A percentile compares a stretch with the other conserved stretches of the same genome.
Conservation (phyloP, 2,329 filamentous ascomycete genomes). For the Aspergillus flavus region DNA sequence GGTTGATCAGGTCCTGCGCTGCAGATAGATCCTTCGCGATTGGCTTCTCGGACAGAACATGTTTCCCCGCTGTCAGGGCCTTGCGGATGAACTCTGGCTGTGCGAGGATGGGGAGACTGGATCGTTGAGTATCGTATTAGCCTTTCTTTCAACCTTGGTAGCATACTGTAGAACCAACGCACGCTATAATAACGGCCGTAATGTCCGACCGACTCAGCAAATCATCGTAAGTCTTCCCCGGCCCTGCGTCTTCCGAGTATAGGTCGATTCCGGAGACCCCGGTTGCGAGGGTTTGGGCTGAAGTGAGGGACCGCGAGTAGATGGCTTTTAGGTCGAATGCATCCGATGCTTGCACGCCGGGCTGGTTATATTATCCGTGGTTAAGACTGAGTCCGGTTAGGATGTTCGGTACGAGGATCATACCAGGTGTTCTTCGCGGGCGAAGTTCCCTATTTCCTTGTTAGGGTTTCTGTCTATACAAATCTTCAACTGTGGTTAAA, state of each 20-base stretch:
- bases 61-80: constrained; percentile 55
- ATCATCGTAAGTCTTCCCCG: constrained; percentile 48
- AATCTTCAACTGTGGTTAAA: background rate
- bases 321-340: constrained; percentile 56
- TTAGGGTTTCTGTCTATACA: background rate
- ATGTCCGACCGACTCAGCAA: constrained; percentile 54
- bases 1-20: constrained; percentile 53
- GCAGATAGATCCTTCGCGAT: constrained; percentile 57
- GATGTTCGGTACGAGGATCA: background rate
- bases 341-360: constrained; percentile 52
- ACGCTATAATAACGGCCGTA: constrained; percentile 55
- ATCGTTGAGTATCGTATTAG: background rate
- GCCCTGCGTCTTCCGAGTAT: constrained; percentile 58
- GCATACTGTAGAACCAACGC: constrained; percentile 18
- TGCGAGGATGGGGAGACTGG: constrained; percentile 54
- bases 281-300: constrained; percentile 50
- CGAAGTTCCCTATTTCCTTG: constrained; percentile 52
- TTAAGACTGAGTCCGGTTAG: too few species aligned
- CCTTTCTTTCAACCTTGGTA: background rate
- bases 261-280: constrained; percentile 47
- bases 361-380: constrained; percentile 37
- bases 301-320: constrained; percentile 60
- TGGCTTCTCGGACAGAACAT: constrained; percentile 62
- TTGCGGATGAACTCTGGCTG: constrained; percentile 56
- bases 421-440: constrained; percentile 59